phyloP scores from a whole-genome alignment of 805 yeast species.

The Zygosaccharomyces kombuchaensis region DNA sequence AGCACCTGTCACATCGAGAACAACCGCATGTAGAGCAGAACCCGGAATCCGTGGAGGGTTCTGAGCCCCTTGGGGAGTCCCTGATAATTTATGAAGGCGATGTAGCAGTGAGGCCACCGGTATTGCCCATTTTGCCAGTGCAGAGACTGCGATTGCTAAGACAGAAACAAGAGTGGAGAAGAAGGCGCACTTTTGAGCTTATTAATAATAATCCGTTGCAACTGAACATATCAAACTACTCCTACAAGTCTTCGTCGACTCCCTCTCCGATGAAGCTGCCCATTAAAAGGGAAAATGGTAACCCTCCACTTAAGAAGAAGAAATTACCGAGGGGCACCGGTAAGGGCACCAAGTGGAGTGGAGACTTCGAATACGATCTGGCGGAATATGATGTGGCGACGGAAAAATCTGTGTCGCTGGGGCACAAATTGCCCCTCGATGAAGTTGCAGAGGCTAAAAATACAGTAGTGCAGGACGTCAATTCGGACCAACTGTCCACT shows the following conservation, averaged over 20 bases:
- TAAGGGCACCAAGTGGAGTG: constrained; percentile 29
- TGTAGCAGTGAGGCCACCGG: constrained; percentile 26
- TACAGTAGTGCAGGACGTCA: constrained; percentile 6
- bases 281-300: neutral
- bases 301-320: constrained; percentile 5
- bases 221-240: constrained; percentile 1
- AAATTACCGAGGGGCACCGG: constrained; percentile 2
- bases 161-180: constrained; percentile 25
- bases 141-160: constrained; percentile 30
- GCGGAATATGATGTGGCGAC: constrained; percentile 22
- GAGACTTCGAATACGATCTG: constrained; percentile 29
- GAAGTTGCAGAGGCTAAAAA: neutral
- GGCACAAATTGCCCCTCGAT: neutral
- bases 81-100: constrained; percentile 17
- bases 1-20: neutral
- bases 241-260: constrained; percentile 15
- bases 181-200: neutral
- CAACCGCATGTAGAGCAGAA: neutral
- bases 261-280: constrained; percentile 23
- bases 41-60: neutral
- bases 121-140: constrained; percentile 31
- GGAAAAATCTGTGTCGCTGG: constrained; percentile 8
- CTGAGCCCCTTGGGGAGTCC: constrained; percentile 6
- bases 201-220: neutral
- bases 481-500: constrained; percentile 9